Base-by-base conservation (phyloP, 306 rosid species). In the Citrullus mucosospermus region DNA sequence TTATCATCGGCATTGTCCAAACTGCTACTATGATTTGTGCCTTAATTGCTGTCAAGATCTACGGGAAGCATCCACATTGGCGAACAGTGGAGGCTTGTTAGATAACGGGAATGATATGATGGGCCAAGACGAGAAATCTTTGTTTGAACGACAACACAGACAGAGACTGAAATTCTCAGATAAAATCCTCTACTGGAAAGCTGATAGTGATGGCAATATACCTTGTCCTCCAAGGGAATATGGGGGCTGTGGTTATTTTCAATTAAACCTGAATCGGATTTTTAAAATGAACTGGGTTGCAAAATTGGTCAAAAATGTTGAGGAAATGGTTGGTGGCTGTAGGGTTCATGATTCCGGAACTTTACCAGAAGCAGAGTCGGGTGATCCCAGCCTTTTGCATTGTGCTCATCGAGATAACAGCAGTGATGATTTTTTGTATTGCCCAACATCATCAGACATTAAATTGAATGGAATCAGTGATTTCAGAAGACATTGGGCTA, bases 261-360 rank as follows among this genome's bases (percentile, higher is more conserved):
- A 90, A 10, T 81, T 95, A 82, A 87, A 85, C 81, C 90, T 92
- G 84, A 88, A 91, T 80, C 93, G 98, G 82, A 95, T 92, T 82
- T 95, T 95, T 85, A 95, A 92, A 90, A 92, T 91, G 98, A 95
- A 95, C 68, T 92, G 98, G 99, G 98, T 96, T 74, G 98, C 99
- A 85, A 96, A 96, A 74, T 89, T 96, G 86, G 93, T 88, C 65
- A 96, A 96, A 86, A 96, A 96, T 88, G 98, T 85, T 50, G 99
- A 96, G 86, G 99, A 92, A 86, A 92, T 96, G 97, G 99, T 96
- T 78, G 87, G 90, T 85, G 96, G 99, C 48, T 96, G 99, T 82
- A 89, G 81, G 63, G 81, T 89, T 78, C 55, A 83, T 69, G 82
- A 85, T 51, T 79, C 74, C 55, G 83, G 82, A 78, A 78, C 63